Base-by-base conservation (phyloP, 306 rosid genomes). In the Dalbergia oliveri region DNA sequence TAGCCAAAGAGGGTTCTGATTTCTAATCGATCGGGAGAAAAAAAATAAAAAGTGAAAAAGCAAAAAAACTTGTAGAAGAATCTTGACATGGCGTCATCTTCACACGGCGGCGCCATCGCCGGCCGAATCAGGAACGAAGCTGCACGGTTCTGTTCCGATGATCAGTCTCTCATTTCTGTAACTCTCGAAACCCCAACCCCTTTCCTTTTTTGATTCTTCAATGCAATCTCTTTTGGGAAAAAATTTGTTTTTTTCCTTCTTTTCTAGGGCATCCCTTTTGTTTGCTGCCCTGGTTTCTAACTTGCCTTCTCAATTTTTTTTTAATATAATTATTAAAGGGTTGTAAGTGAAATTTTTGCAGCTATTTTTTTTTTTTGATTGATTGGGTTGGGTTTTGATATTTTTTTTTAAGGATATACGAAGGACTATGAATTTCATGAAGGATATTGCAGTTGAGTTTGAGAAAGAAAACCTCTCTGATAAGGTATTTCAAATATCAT, bases 361-460 rank as follows among this genome's bases (percentile, higher is more conserved):
- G 21, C 15, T 54, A 54, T 8, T n/a, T 16, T 6, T 50, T 8
- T 6, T 39, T 35, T 49, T 14, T 49, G 14, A 9, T 31, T 74
- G 43, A 31, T 23, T 66, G 0, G 13, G 56, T 75, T 44, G 23
- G 34, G 8, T 81, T 70, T 78, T 59, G 43, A 15, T 76, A 60
- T 79, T 65, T 16, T 72, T 65, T 16, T 72, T 72, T 85, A 84
- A 95, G 98, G 97, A 91, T 54, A 81, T 90, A 19, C 88, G 98
- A 35, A 79, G 54, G 85, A 68, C 89, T 39, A 74, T 87, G 76
- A 34, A 9, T 67, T 8, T 88, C 85, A 89, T 91, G 93, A 91
- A 88, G 89, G 92, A 87, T 4, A 79, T 95, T 78, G 98, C 94
- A 0, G 88, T 91, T 83, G 92, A 93, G 84, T 81, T 93, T 80